Percentiles rank a stretch among this genome's conserved stretches.
phyloP scores from a whole-genome alignment of 179 eudicot genomes.

The Drosera spatulata region DNA sequence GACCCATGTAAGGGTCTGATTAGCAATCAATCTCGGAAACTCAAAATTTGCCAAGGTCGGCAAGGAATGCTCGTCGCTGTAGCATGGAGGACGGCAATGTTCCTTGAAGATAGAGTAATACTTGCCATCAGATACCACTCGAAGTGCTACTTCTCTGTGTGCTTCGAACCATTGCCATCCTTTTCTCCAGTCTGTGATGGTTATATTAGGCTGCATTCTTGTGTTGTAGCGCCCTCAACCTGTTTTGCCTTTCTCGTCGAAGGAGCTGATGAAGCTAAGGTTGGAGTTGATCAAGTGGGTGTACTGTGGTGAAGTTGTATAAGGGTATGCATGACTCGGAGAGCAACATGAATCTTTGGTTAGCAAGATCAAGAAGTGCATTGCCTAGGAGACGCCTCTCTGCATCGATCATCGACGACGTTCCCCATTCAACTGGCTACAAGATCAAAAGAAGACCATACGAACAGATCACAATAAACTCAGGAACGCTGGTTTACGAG shows the following conservation, averaged over 20 bases:
- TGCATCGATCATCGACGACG: constrained; percentile 54
- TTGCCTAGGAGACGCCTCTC: constrained; percentile 58
- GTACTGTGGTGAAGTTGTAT: constrained; percentile 60
- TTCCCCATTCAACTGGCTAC: constrained; percentile 65
- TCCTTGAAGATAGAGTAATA: constrained; percentile 34
- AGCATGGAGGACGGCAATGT: constrained; percentile 20
- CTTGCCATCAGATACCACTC: constrained; percentile 26
- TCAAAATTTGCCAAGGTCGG: constrained; percentile 28
- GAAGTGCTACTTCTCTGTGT: constrained; percentile 35
- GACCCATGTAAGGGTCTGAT: constrained; percentile 32
- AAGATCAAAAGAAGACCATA: not conserved
- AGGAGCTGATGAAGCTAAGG: constrained; percentile 28
- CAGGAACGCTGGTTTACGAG: not conserved
- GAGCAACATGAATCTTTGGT: constrained; percentile 57
- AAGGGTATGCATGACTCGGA: constrained; percentile 79
- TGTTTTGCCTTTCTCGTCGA: constrained; percentile 23
- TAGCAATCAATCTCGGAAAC: constrained; percentile 13
- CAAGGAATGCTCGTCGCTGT: constrained; percentile 46
- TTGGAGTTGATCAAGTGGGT: constrained; percentile 30
- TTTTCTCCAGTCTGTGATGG: constrained; percentile 49
- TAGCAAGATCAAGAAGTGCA: constrained; percentile 49
- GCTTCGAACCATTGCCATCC: constrained; percentile 72
- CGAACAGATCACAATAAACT: not conserved
- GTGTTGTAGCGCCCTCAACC: constrained; percentile 59
- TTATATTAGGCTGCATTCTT: constrained; percentile 39